Percentiles rank a stretch among this genome's conserved stretches.
These are phyloP conservation scores for Gymnopilus dilepis DNA, from an alignment of 768 basidiomycete species.

Conservation along the genomic window DNA sequence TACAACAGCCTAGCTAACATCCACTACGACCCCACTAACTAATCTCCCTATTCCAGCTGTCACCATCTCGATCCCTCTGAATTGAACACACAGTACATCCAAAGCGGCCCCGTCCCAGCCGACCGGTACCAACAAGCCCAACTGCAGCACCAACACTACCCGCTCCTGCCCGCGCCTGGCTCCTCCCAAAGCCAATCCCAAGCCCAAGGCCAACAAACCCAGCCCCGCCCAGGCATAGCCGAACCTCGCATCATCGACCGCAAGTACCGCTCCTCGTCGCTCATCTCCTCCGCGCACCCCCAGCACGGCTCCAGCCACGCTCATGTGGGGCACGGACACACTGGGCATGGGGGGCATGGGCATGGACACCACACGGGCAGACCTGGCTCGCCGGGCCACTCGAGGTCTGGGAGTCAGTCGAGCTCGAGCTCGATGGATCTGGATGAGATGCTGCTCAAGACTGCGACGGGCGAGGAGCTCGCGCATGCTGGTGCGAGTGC, in stretches of 20 bases:
- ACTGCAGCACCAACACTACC: background rate
- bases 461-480: slow-evolving; percentile 37
- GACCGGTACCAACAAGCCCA: slow-evolving; percentile 3
- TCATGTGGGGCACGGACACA: no score
- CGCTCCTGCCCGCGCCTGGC: background rate
- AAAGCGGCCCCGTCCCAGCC: background rate
- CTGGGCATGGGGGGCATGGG: no score
- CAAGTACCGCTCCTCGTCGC: slow-evolving; percentile 20
- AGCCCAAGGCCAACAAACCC: no score
- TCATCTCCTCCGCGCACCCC: background rate
- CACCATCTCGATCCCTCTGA: background rate
- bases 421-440: slow-evolving; percentile 43
- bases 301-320: slow-evolving; percentile 17
- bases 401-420: slow-evolving; percentile 40
- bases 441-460: slow-evolving; percentile 51
- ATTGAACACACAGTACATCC: slow-evolving; percentile 5
- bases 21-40: background rate
- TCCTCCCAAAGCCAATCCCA: slow-evolving; percentile 4
- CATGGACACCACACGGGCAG: slow-evolving; percentile 5
- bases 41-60: background rate
- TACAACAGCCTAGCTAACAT: background rate
- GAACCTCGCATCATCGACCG: slow-evolving; percentile 27
- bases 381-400: slow-evolving; percentile 23
- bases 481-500: background rate
- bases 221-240: slow-evolving; percentile 12